Conservation (phyloP, 805 yeast species). For the Spathaspora girioi region DNA sequence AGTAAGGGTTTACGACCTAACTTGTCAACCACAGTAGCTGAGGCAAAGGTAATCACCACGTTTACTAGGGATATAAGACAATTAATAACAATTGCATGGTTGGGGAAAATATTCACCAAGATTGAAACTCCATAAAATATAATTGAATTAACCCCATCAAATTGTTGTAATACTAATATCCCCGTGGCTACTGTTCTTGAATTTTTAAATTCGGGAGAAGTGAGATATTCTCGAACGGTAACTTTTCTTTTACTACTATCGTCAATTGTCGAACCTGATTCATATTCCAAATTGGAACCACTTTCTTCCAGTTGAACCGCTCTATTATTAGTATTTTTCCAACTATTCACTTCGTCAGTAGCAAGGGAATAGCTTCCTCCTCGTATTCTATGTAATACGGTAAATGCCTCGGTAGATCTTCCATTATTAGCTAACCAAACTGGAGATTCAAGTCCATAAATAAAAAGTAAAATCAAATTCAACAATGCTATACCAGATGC, state of each 20-base stretch:
- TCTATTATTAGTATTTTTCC: conserved; percentile 17
- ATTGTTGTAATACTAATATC: conserved; percentile 80
- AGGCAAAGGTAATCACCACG: conserved; percentile 64
- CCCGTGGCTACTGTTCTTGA: conserved; percentile 67
- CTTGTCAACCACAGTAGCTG: conserved; percentile 75
- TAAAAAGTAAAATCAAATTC: conserved; percentile 38
- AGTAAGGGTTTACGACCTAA: conserved; percentile 67
- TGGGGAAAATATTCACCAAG: conserved; percentile 67
- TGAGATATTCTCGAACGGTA: conserved; percentile 43
- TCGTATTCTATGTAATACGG: conserved; percentile 31
- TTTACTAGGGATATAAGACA: conserved; percentile 74
- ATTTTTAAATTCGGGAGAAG: conserved; percentile 46
- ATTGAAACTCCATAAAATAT: conserved; percentile 91
- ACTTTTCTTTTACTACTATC: conserved; percentile 12
- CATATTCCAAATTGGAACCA: conserved; percentile 12
- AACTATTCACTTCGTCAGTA: conserved; percentile 34
- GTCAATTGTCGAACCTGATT: conserved; percentile 8
- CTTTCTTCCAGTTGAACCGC: conserved; percentile 1
- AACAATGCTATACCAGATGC: conserved; percentile 55
- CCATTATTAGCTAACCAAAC: conserved; percentile 68
- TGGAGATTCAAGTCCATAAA: conserved; percentile 70
- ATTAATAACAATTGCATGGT: conserved; percentile 66
- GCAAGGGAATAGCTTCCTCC: conserved; percentile 36
- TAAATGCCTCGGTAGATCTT: conserved; percentile 35
- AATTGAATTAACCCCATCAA: conserved; percentile 89